These are phyloP conservation scores for Leccinum boreale DNA, from an alignment of 768 basidiomycete genomes.

Conservation along the genomic window DNA sequence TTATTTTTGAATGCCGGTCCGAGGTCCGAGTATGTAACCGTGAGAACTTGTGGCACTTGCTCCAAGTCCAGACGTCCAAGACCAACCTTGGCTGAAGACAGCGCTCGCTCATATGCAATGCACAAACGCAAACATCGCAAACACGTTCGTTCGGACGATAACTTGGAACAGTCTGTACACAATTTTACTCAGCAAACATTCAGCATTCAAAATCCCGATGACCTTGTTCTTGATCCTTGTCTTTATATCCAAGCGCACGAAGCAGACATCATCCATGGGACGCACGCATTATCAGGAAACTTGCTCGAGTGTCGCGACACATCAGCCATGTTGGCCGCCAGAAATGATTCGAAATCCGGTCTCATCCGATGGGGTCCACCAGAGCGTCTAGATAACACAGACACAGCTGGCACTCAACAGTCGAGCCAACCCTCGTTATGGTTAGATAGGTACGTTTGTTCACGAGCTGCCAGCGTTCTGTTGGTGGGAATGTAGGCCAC, in stretches of 20 bases:
- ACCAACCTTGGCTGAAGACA: too few species aligned
- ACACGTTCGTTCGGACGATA: constrained; percentile 4
- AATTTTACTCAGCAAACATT: neutral
- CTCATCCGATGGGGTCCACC: constrained; percentile 34
- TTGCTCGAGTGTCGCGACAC: constrained; percentile 31
- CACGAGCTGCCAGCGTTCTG: constrained; percentile 9
- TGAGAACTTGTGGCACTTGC: neutral
- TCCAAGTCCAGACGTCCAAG: neutral
- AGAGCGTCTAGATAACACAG: constrained; percentile 9
- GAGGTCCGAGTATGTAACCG: neutral
- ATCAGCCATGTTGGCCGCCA: neutral
- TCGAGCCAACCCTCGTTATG: constrained; percentile 39
- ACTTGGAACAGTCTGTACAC: constrained; percentile 6
- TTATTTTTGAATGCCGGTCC: neutral
- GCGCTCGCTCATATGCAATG: constrained; percentile 3
- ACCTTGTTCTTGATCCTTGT: constrained; percentile 19
- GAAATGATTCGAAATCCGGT: constrained; percentile 25
- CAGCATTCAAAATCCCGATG: neutral
- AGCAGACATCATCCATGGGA: constrained; percentile 63
- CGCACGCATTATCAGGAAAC: constrained; percentile 37
- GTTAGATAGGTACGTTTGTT: constrained; percentile 78
- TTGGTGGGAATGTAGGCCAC: constrained; percentile 3
- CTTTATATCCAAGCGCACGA: constrained; percentile 72
- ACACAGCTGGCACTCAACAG: neutral
- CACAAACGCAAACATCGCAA: constrained; percentile 27